Conservation (phyloP, 257 asterid species). For the Salvia hispanica region DNA sequence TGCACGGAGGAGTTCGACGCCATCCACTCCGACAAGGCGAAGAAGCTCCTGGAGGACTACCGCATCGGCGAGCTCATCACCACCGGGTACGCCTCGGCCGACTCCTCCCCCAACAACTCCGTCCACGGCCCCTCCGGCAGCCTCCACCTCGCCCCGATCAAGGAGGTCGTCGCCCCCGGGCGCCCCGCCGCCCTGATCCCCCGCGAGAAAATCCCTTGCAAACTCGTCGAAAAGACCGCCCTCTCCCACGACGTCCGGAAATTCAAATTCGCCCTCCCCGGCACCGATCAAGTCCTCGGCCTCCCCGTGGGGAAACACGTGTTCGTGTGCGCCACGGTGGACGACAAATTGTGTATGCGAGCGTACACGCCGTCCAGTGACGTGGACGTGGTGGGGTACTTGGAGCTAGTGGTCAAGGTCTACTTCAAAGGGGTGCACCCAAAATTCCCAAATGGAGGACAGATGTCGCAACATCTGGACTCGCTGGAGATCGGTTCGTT, state of each 20-base stretch:
- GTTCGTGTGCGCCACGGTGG: constrained; percentile 62
- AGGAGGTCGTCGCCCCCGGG: constrained; percentile 41
- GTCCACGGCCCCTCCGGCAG: constrained; percentile 64
- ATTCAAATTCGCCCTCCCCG: constrained; percentile 68
- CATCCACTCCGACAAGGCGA: constrained; percentile 84
- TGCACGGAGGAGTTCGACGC: constrained; percentile 96
- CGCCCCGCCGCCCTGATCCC: constrained; percentile 58
- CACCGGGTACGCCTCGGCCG: constrained; percentile 65
- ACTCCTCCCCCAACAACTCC: constrained; percentile 69
- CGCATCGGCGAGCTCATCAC: constrained; percentile 78
- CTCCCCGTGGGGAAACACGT: constrained; percentile 85
- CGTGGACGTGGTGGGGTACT: constrained; percentile 63
- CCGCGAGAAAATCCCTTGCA: constrained; percentile 70
- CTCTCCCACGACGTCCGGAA: constrained; percentile 75
- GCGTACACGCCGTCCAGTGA: constrained; percentile 88
- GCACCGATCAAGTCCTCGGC: constrained; percentile 69
- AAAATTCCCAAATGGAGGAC: constrained; percentile 82
- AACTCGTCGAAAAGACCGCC: constrained; percentile 51
- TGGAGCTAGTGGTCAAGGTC: constrained; percentile 75
- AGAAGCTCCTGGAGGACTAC: constrained; percentile 68
- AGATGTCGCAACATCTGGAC: constrained; percentile 79
- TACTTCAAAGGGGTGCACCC: constrained; percentile 77
- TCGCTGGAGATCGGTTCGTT: constrained; percentile 49
- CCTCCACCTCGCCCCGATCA: constrained; percentile 50
- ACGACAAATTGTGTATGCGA: constrained; percentile 84